Evolutionary conservation across 2,329 filamentous ascomycete species (phyloP).

Genomic region (Geosmithia morbida): DNA sequence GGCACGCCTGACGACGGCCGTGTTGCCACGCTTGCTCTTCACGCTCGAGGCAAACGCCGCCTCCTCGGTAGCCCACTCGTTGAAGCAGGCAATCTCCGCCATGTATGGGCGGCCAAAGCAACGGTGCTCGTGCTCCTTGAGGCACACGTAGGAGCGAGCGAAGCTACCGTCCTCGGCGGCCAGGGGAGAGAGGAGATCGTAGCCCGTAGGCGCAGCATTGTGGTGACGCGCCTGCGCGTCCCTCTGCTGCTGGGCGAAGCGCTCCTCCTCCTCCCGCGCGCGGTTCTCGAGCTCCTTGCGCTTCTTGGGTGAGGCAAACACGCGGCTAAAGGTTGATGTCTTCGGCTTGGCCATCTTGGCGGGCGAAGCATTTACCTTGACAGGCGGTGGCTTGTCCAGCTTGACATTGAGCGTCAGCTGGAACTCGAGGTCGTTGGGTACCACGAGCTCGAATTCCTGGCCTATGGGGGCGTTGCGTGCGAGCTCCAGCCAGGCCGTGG

Average conservation of each 20-base stretch:
- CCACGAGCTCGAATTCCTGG: slow-evolving; percentile 95
- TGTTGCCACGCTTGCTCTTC: slow-evolving; percentile 78
- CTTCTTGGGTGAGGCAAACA: slow-evolving; percentile 92
- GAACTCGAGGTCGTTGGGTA: slow-evolving; percentile 96
- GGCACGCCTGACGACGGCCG: slow-evolving; percentile 60
- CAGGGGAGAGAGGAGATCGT: slow-evolving; percentile 75
- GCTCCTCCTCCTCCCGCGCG: slow-evolving; percentile 71
- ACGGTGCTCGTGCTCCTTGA: slow-evolving; percentile 80
- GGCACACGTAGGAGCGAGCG: slow-evolving; percentile 79
- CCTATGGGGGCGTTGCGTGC: slow-evolving; percentile 87
- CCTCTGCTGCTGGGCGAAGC: slow-evolving; percentile 45
- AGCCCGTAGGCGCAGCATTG: slow-evolving; percentile 54
- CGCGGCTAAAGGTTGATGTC: slow-evolving; percentile 76
- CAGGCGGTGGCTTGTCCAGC: slow-evolving; percentile 60
- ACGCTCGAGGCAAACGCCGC: slow-evolving; percentile 66
- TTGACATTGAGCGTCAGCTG: slow-evolving; percentile 95
- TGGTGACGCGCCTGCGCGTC: slow-evolving; percentile 50
- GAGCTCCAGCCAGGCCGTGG: slow-evolving; percentile 87
- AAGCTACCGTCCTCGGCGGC: slow-evolving; percentile 90
- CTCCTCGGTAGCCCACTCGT: slow-evolving; percentile 94
- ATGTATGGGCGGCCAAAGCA: slow-evolving; percentile 81
- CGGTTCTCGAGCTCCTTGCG: slow-evolving; percentile 85
- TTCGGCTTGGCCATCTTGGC: slow-evolving; percentile 53
- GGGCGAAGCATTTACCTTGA: slow-evolving; percentile 39
- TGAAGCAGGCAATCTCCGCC: slow-evolving; percentile 89